Evolutionary conservation across 106 monocot genomes (phyloP).

Genomic region (Phalaenopsis equestris): DNA sequence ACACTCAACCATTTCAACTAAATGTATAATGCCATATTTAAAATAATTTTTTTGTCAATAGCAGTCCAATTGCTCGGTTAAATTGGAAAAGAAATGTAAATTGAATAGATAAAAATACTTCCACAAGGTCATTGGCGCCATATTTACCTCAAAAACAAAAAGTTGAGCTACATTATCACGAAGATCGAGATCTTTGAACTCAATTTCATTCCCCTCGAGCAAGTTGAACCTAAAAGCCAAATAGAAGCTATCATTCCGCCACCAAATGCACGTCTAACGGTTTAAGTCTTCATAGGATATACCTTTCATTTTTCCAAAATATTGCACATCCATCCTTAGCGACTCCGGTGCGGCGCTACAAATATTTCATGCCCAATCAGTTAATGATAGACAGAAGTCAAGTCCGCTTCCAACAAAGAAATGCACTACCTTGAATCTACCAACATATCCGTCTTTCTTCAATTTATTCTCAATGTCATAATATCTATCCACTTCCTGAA

Average conservation of each 20-base stretch:
- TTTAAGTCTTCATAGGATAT: not conserved
- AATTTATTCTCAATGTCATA: constrained; percentile 28
- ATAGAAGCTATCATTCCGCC: constrained; percentile 1
- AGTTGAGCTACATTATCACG: constrained; percentile 74
- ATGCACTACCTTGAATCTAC: constrained; percentile 43
- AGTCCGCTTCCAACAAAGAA: not conserved
- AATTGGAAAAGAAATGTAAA: not conserved
- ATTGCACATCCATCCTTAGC: constrained; percentile 65
- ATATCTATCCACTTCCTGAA: constrained; percentile 64
- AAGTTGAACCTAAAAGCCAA: constrained; percentile 32
- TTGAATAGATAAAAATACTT: not conserved
- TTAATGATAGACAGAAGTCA: not conserved
- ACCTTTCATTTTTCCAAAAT: constrained; percentile 60
- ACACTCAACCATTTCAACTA: not conserved
- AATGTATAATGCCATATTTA: not conserved
- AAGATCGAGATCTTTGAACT: constrained; percentile 43
- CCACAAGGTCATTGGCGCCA: not conserved
- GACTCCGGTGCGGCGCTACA: constrained; percentile 48
- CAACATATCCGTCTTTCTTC: constrained; percentile 44
- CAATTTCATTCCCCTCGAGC: constrained; percentile 46
- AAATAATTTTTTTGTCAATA: not conserved
- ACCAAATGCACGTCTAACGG: not conserved
- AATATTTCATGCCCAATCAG: not conserved
- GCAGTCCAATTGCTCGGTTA: not conserved
- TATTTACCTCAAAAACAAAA: constrained; percentile 59